Percentiles rank a stretch among this genome's conserved stretches.
These are phyloP conservation scores for Plasmopara viticola DNA, from an alignment of 352 stramenopile genomes.

Conservation along the genomic window DNA sequence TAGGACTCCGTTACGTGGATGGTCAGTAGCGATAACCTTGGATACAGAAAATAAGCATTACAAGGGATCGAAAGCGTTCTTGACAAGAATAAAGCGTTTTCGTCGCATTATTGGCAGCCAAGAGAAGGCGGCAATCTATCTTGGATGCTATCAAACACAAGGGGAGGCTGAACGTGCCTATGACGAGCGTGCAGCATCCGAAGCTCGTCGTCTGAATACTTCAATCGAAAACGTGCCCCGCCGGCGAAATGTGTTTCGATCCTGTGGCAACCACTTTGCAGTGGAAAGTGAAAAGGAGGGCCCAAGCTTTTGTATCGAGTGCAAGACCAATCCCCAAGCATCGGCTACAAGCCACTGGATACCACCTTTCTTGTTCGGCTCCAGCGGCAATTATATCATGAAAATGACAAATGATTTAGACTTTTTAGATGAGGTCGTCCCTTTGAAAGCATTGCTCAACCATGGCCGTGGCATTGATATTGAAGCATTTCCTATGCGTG, in stretches of 20 bases:
- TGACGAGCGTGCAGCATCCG: slow-evolving; percentile 48
- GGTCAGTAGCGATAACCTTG: slow-evolving; percentile 66
- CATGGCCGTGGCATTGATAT: slow-evolving; percentile 22
- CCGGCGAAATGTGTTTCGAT: slow-evolving; percentile 60
- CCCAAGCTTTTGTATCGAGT: slow-evolving; percentile 73
- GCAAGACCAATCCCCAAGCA: slow-evolving; percentile 51
- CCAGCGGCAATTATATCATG: slow-evolving; percentile 67
- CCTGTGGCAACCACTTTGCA: slow-evolving; percentile 74
- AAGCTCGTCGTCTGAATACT: slow-evolving; percentile 64
- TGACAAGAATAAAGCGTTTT: slow-evolving; percentile 68
- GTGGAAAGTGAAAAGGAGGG: slow-evolving; percentile 68
- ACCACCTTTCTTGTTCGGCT: slow-evolving; percentile 57
- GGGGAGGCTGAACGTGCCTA: slow-evolving; percentile 67
- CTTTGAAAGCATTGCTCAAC: slow-evolving; percentile 44
- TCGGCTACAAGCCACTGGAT: slow-evolving; percentile 41
- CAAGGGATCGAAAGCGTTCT: slow-evolving; percentile 63
- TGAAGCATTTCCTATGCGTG: slow-evolving; percentile 47
- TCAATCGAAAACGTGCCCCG: slow-evolving; percentile 45
- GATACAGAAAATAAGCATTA: slow-evolving; percentile 57
- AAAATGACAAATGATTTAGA: slow-evolving; percentile 67
- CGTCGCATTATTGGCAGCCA: slow-evolving; percentile 42
- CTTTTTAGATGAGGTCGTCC: slow-evolving; percentile 53
- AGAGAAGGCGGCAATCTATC: slow-evolving; percentile 59
- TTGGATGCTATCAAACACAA: slow-evolving; percentile 62
- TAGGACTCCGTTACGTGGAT: slow-evolving; percentile 36